Evolutionary conservation across 2,329 filamentous ascomycete genomes (phyloP).

Genomic region (Penicillium sp.): DNA sequence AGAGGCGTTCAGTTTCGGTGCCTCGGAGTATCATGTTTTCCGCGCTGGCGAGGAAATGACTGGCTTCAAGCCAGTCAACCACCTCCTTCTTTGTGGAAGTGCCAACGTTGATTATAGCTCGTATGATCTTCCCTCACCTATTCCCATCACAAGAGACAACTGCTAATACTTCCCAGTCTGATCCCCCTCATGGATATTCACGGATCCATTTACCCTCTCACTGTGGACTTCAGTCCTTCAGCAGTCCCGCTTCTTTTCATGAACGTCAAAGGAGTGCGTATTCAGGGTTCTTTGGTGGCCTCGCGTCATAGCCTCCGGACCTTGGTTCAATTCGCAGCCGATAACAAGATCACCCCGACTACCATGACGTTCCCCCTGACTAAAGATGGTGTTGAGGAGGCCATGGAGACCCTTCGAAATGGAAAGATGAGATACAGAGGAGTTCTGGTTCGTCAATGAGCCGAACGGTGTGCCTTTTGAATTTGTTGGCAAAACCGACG

Average conservation of each 20-base stretch:
- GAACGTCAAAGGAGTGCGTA: conserved; percentile 54
- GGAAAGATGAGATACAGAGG: conserved; percentile 51
- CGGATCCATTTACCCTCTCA: conserved; percentile 28
- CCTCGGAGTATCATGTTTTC: conserved; percentile 29
- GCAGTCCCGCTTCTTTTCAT: conserved; percentile 34
- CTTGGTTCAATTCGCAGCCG: conserved; percentile 61
- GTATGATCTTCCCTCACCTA: conserved; percentile 19
- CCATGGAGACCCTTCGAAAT: conserved; percentile 48
- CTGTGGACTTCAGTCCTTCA: conserved; percentile 22
- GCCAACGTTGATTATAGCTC: conserved; percentile 26
- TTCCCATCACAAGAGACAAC: neutral
- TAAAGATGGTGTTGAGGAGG: conserved; percentile 30
- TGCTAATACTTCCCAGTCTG: conserved; percentile 19
- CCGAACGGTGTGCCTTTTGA: neutral
- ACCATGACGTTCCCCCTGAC: conserved; percentile 63
- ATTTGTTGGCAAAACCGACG: neutral
- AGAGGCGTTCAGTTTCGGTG: conserved; percentile 27
- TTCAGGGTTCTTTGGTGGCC: conserved; percentile 65
- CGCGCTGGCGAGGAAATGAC: conserved; percentile 19
- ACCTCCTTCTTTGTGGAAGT: conserved; percentile 27
- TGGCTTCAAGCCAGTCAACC: conserved; percentile 26
- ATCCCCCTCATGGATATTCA: conserved; percentile 27
- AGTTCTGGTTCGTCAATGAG: conserved; percentile 39
- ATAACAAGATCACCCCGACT: conserved; percentile 63
- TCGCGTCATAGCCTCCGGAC: conserved; percentile 59